These are phyloP conservation scores for Monosporascus cannonballus DNA, from an alignment of 2,329 filamentous ascomycete genomes.

Conservation along the genomic window DNA sequence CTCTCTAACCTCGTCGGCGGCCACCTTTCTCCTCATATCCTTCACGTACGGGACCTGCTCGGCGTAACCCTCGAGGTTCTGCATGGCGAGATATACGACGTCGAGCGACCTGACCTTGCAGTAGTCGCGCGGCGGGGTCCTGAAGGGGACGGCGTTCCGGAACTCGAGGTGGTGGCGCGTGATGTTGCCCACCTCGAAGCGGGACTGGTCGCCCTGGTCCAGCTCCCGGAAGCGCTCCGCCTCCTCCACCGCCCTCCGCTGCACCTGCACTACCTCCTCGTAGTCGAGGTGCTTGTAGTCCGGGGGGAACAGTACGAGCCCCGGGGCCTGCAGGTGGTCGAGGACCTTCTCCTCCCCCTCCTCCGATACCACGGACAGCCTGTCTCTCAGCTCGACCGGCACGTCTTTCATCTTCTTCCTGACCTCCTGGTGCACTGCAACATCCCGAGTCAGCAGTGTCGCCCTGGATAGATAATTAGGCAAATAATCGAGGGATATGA, in stretches of 20 bases:
- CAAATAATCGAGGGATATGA: neutral
- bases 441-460: neutral
- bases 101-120: slow-evolving; percentile 15
- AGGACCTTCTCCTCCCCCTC: neutral
- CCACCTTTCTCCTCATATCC: neutral
- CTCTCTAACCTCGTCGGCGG: neutral
- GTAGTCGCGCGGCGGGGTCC: slow-evolving; percentile 14
- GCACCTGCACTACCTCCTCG: neutral
- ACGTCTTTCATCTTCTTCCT: slow-evolving; percentile 3
- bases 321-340: neutral
- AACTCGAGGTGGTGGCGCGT: slow-evolving; percentile 7
- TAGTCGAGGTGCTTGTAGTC: neutral
- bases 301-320: neutral
- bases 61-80: slow-evolving; percentile 5
- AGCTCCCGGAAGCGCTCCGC: neutral
- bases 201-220: slow-evolving; percentile 1
- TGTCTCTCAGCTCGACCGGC: neutral
- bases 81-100: slow-evolving; percentile 8
- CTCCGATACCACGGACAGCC: neutral
- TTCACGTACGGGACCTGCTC: neutral
- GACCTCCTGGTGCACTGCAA: slow-evolving; percentile 7
- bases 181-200: slow-evolving; percentile 8
- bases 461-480: neutral
- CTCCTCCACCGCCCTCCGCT: neutral
- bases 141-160: slow-evolving; percentile 1